phyloP scores from a whole-genome alignment of 495 filamentous ascomycete species.

The Penicillium manginii region DNA sequence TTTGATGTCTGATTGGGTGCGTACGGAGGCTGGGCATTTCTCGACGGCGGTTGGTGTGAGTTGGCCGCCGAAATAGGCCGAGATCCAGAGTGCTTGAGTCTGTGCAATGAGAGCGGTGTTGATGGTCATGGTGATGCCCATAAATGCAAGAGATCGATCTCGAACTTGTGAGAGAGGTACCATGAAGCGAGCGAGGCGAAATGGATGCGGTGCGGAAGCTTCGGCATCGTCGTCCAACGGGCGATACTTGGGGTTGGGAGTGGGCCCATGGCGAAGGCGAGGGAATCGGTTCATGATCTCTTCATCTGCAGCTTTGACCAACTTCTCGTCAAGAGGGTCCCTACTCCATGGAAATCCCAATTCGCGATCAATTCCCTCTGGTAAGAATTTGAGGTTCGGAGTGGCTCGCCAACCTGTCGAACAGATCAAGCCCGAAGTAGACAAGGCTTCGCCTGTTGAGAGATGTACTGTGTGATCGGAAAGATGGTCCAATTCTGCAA shows the following conservation, averaged over 20 bases:
- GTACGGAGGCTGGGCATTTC: slow-evolving; percentile 26
- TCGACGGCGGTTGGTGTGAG: slow-evolving; percentile 34
- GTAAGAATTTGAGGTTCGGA: slow-evolving; percentile 66
- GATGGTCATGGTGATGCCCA: slow-evolving; percentile 67
- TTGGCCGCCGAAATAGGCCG: slow-evolving; percentile 61
- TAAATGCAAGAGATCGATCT: slow-evolving; percentile 66
- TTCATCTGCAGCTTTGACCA: slow-evolving; percentile 56
- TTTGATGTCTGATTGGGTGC: slow-evolving; percentile 20
- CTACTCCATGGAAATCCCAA: slow-evolving; percentile 44
- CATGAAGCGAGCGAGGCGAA: slow-evolving; percentile 70
- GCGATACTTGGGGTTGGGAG: slow-evolving; percentile 33
- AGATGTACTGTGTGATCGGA: slow-evolving; percentile 55
- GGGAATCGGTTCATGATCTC: slow-evolving; percentile 73
- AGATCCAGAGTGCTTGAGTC: slow-evolving; percentile 72
- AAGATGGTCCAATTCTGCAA: slow-evolving; percentile 62
- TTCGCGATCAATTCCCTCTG: slow-evolving; percentile 46
- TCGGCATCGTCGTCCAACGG: slow-evolving; percentile 35
- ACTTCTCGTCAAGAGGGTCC: slow-evolving; percentile 30
- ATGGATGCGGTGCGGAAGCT: slow-evolving; percentile 42
- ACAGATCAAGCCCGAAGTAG: slow-evolving; percentile 66
- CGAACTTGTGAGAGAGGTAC: slow-evolving; percentile 62
- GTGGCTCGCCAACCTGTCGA: slow-evolving; percentile 70
- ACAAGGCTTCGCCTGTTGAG: slow-evolving; percentile 55
- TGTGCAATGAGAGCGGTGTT: slow-evolving; percentile 66
- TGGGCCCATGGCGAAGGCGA: slow-evolving; percentile 51